Percentiles rank a stretch among this genome's conserved stretches.
phyloP scores from a whole-genome alignment of 345 rosid genomes.

The Hirschfeldia incana region DNA sequence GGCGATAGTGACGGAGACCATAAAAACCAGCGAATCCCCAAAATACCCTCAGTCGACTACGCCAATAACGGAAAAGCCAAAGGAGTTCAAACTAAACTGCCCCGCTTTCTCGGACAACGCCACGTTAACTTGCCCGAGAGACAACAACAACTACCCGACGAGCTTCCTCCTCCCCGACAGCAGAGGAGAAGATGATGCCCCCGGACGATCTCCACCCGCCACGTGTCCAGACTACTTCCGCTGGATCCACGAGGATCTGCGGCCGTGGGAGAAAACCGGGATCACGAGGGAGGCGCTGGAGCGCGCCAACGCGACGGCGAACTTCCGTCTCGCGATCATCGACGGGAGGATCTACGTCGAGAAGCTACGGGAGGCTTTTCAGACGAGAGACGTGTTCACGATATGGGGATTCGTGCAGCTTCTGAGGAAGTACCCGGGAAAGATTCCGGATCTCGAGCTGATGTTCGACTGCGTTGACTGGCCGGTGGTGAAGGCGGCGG shows the following conservation, averaged over 20 bases:
- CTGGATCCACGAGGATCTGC: slow-evolving; percentile 79
- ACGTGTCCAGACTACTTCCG: slow-evolving; percentile 64
- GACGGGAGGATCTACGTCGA: slow-evolving; percentile 67
- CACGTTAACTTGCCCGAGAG: slow-evolving; percentile 40
- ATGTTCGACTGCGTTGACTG: slow-evolving; percentile 86
- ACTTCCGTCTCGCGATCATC: slow-evolving; percentile 58
- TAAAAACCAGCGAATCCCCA: neutral
- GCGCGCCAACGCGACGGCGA: slow-evolving; percentile 55
- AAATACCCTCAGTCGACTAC: slow-evolving; percentile 30
- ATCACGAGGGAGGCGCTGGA: slow-evolving; percentile 66
- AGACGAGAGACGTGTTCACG: slow-evolving; percentile 80
- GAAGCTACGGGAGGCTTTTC: slow-evolving; percentile 49
- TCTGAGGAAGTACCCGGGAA: slow-evolving; percentile 68
- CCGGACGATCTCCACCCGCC: slow-evolving; percentile 40
- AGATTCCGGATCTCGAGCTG: slow-evolving; percentile 74
- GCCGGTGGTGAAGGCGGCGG: slow-evolving; percentile 52
- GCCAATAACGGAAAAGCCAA: slow-evolving; percentile 20
- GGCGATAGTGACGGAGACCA: slow-evolving; percentile 7
- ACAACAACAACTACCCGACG: slow-evolving; percentile 45
- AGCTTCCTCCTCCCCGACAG: slow-evolving; percentile 20
- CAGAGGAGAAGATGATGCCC: slow-evolving; percentile 29
- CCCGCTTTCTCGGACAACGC: slow-evolving; percentile 26
- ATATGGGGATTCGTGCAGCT: slow-evolving; percentile 95
- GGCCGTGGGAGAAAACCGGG: slow-evolving; percentile 60
- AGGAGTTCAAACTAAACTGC: slow-evolving; percentile 30